A percentile compares a stretch with the other conserved stretches of the same genome.
These are phyloP conservation scores for Pythium utonaiense DNA, from an alignment of 352 stramenopile species.

Conservation along the genomic window DNA sequence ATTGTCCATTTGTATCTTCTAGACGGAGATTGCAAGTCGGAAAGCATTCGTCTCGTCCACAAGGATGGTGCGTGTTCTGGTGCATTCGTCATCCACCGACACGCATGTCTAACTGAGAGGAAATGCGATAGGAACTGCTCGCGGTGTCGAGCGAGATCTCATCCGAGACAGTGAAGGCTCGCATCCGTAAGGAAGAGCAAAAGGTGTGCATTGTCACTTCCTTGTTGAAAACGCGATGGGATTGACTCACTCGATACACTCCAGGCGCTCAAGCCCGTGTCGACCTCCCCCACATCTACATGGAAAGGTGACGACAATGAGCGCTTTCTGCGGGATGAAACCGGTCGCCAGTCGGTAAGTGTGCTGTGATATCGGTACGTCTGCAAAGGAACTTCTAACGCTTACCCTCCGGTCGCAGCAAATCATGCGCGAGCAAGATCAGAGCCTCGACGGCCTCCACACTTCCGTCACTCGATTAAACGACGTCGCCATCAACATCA, in stretches of 20 bases:
- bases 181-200: constrained; percentile 58
- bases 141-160: constrained; percentile 51
- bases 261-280: constrained; percentile 43
- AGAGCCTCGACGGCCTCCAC: constrained; percentile 51
- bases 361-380: background rate
- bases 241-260: background rate
- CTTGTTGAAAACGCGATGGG: background rate
- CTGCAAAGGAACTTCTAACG: too few relatives aligned
- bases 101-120: background rate
- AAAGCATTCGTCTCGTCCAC: constrained; percentile 66
- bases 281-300: constrained; percentile 6
- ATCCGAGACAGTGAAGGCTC: constrained; percentile 51
- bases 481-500: constrained; percentile 69
- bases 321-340: constrained; percentile 56
- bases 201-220: constrained; percentile 31
- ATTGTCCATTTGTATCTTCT: background rate
- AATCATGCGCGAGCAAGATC: constrained; percentile 69
- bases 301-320: constrained; percentile 42
- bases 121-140: constrained; percentile 46
- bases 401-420: too few relatives aligned
- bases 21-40: constrained; percentile 60
- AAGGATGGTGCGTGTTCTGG: constrained; percentile 37
- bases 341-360: constrained; percentile 45
- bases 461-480: constrained; percentile 54
- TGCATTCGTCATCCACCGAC: too few relatives aligned